phyloP scores from a whole-genome alignment of 108 stramenopile species.

The Cyclostephanos invisitatus region DNA sequence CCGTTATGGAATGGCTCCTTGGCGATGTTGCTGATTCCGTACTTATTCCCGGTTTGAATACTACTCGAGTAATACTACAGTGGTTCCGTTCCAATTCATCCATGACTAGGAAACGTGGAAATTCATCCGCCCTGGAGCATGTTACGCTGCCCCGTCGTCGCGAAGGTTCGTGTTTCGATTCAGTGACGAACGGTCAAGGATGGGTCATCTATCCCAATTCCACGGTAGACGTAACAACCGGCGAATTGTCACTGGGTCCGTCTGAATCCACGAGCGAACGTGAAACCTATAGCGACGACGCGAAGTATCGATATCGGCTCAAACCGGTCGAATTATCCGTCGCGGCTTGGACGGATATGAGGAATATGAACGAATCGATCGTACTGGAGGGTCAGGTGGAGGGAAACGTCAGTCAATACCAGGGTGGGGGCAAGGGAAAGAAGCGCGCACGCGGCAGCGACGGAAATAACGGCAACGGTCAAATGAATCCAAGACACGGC shows the following conservation, averaged over 20 bases:
- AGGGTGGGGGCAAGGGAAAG: conserved; percentile 87
- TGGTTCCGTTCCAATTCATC: conserved; percentile 66
- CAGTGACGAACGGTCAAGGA: conserved; percentile 32
- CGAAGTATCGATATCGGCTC: conserved; percentile 26
- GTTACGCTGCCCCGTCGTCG: conserved; percentile 44
- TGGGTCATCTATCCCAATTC: conserved; percentile 58
- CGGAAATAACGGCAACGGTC: conserved; percentile 8
- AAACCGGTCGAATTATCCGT: conserved; percentile 62
- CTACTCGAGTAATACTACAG: conserved; percentile 53
- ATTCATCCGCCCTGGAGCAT: conserved; percentile 30
- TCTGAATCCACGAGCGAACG: conserved; percentile 26
- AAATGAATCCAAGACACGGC: conserved; percentile 4
- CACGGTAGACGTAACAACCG: conserved; percentile 59
- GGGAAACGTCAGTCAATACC: conserved; percentile 59
- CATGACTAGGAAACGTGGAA: neutral
- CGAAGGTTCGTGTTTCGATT: conserved; percentile 26
- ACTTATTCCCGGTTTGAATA: conserved; percentile 66
- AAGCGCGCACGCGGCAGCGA: conserved; percentile 49
- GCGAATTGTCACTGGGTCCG: conserved; percentile 52
- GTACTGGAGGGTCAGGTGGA: conserved; percentile 66
- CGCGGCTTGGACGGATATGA: conserved; percentile 66
- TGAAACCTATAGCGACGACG: neutral
- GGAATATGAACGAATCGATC: conserved; percentile 77
- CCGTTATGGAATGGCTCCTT: conserved; percentile 65
- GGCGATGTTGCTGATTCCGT: conserved; percentile 79